Conservation (phyloP, 164 flowering plant species). For the Piper longum region DNA sequence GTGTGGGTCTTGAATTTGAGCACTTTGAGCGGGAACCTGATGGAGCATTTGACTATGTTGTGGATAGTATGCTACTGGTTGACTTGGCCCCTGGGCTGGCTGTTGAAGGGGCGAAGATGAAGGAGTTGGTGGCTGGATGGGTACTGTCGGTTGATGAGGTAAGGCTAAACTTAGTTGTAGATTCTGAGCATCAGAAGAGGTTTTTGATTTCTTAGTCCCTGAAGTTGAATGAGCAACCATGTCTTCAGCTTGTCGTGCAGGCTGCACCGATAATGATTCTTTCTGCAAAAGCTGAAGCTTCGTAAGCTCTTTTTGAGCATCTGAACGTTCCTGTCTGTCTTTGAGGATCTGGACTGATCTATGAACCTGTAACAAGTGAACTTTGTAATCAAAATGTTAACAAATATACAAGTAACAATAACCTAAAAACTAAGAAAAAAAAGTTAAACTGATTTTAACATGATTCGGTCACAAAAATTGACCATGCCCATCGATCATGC, state of each 20-base stretch:
- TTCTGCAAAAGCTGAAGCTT: constrained; percentile 50
- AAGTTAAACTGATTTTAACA: background rate
- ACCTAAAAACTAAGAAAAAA: background rate
- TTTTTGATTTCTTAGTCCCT: constrained; percentile 35
- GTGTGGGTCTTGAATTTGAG: constrained; percentile 32
- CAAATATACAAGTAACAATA: background rate
- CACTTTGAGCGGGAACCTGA: constrained; percentile 22
- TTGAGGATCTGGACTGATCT: constrained; percentile 82
- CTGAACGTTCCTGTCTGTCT: constrained; percentile 94
- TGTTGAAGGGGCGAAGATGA: constrained; percentile 37
- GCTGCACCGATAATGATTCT: constrained; percentile 28
- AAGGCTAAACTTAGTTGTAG: constrained; percentile 81
- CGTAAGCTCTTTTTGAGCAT: constrained; percentile 79
- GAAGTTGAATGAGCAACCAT: constrained; percentile 9
- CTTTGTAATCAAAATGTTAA: background rate
- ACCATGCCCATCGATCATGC: background rate
- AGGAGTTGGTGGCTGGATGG: constrained; percentile 17
- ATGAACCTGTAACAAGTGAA: constrained; percentile 47
- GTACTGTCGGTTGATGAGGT: constrained; percentile 48
- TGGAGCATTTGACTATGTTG: constrained; percentile 34
- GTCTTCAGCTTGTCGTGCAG: constrained; percentile 37
- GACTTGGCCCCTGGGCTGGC: constrained; percentile 20
- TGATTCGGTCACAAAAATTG: too few species aligned
- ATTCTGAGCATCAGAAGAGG: constrained; percentile 30
- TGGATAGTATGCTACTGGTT: constrained; percentile 45